These are phyloP conservation scores for Physcomitrium patens DNA, from an alignment of 225 moss, liverwort and hornwort genomes.

Conservation along the genomic window DNA sequence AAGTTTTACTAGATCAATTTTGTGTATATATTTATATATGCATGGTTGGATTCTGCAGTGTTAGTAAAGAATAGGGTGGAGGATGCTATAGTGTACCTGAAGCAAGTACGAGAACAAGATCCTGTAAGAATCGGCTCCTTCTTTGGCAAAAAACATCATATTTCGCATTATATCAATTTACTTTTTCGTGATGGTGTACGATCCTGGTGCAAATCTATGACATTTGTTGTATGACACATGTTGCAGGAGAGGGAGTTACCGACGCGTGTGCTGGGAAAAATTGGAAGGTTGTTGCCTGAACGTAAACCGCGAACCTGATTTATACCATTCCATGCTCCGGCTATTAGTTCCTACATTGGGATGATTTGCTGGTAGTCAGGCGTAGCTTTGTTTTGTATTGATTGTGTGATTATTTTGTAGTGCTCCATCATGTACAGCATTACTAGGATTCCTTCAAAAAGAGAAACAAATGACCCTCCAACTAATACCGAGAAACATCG, in stretches of 20 bases:
- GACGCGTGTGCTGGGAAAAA: constrained; percentile 23
- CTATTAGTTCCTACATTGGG: too few species aligned
- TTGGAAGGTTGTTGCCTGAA: constrained; percentile 20
- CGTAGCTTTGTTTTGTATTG: too few species aligned
- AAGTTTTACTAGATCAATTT: constrained; percentile 6
- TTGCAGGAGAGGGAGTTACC: constrained; percentile 31
- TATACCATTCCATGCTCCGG: too few species aligned
- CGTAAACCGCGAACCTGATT: not conserved
- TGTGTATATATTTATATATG: not conserved
- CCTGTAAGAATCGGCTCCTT: constrained; percentile 37
- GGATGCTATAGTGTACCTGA: constrained; percentile 49
- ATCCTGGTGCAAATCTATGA: not conserved
- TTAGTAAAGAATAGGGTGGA: constrained; percentile 60
- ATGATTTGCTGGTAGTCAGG: too few species aligned
- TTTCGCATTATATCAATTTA: too few species aligned
- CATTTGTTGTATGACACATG: not conserved
- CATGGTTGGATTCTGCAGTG: constrained; percentile 29
- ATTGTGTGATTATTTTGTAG: too few species aligned
- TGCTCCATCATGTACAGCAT: not conserved
- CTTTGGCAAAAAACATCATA: too few species aligned
- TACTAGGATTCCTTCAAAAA: not conserved
- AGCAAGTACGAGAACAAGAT: constrained; percentile 54
- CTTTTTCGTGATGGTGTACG: not conserved
- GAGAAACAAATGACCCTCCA: too few species aligned
- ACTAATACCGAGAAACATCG: too few species aligned